These are phyloP conservation scores for Neurospora pannonica DNA, from an alignment of 495 filamentous ascomycete genomes.

Conservation along the genomic window DNA sequence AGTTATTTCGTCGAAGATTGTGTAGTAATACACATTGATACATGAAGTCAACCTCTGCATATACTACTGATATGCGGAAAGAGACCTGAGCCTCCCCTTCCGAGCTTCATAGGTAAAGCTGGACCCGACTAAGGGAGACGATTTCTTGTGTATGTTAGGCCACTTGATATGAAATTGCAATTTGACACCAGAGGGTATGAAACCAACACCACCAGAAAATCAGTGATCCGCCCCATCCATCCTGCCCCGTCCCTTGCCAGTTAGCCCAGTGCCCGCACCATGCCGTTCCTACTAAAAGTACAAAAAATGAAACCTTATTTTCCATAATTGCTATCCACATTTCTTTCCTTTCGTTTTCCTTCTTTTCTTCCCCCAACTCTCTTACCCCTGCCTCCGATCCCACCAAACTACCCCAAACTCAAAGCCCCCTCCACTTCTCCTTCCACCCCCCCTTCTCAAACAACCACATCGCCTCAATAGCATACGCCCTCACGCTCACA, in stretches of 20 bases:
- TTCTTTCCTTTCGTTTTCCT: not conserved
- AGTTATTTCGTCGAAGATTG: not conserved
- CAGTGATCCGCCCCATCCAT: not conserved
- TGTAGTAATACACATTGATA: too few relatives aligned
- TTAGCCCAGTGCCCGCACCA: not conserved
- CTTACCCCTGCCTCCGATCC: not conserved
- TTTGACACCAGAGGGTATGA: not conserved
- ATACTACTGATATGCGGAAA: too few relatives aligned
- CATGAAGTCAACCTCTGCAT: too few relatives aligned
- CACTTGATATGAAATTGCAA: not conserved
- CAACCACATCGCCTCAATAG: conserved; percentile 84
- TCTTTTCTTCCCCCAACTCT: too few relatives aligned
- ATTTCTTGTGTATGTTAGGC: not conserved
- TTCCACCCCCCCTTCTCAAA: conserved; percentile 72
- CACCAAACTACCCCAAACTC: too few relatives aligned
- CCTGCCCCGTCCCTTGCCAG: not conserved
- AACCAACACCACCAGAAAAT: not conserved
- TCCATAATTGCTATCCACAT: not conserved
- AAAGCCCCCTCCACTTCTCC: conserved; percentile 30
- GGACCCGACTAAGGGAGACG: too few relatives aligned
- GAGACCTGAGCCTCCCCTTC: too few relatives aligned
- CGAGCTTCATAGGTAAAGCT: too few relatives aligned
- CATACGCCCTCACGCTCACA: conserved; percentile 62
- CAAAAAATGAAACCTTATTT: not conserved
- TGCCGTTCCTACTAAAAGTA: not conserved